Evolutionary conservation across 805 yeast species (phyloP), one percentile per base, ranked within the genome.

Genomic region (Candida koratica): DNA sequence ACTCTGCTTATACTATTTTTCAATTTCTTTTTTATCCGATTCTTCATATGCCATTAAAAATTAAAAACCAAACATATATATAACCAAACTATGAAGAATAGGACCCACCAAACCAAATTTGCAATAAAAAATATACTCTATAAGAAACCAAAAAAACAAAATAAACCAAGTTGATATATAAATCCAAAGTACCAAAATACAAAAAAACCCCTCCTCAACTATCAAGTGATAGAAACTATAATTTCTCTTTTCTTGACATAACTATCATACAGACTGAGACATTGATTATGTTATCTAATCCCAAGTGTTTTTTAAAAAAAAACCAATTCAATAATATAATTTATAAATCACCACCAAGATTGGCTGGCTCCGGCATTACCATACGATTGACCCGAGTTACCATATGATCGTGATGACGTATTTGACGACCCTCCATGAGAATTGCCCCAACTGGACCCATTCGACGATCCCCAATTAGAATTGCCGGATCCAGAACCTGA

Each of bases 311-410:
- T n/a, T n/a, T n/a, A n/a, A n/a, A 25, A 25, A 20, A 8, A 16
- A 12, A 20, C 26, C 34, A 37, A 25, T 26, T 27, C 19, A 17
- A 16, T 13, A 28, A 27, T 11, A 19, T 12, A 9, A 5, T 25
- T 25, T 25, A n/a, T n/a, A n/a, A 25, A 4, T 47, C 53, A 66
- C 73, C 73, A 67, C 71, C 71, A 66, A 17, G 70, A 64, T 48
- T 57, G 52, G 47, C 51, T 46, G 33, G 52, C 48, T 36, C 25
- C 25, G 17, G 32, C 32, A 9, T 29, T 29, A 19, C 32, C 32
- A 29, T 29, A 29, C 9, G 32, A 29, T 29, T 29, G 32, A 10
- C 17, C 17, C 4, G 23, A 17, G 17, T 19, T 29, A 5, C 32
- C 32, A 29, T 29, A 29, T 29, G 32, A 29, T 19, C 32, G 32